Evolutionary conservation across 2,329 filamentous ascomycete species (phyloP), one percentile per base, ranked within the genome.

Genomic region (Aspergillus alliaceus): DNA sequence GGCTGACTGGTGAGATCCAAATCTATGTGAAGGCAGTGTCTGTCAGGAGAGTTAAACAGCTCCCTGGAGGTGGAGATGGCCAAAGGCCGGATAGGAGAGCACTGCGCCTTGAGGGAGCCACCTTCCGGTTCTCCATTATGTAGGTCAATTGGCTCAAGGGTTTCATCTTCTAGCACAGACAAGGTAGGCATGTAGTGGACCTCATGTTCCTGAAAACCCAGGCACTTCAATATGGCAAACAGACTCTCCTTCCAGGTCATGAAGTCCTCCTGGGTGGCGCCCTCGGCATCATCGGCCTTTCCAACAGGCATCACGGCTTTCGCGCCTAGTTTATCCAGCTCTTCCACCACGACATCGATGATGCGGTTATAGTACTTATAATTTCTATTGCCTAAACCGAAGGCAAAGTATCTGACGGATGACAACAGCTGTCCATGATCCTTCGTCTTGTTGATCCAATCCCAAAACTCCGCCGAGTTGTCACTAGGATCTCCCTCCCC

Each of bases 311-410:
- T 90, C 58, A 96, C 88, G 59, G 89, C 83, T 66, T 84, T 82
- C 6, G 90, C 93, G 46, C 93, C 92, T 6, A 92, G 82, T 68
- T 87, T 90, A 68, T 86, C 80, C 52, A 97, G 79, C 51, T 84
- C 85, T 75, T 89, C 88, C 75, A 90, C 85, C 54, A 96, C 87
- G 61, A 91, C 90, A 75, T 92, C 90, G 57, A 96, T 90, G 86
- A 97, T 93, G 49, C 89, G 89, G 80, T 97, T 97, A 82, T 96
- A 97, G 79, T 96, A 92, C 73, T 96, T 92, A 75, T 97, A 97
- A 31, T 93, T 96, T 80, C 96, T 96, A 81, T 97, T 97, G 57
- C 93, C 93, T 37, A 97, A 85, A 63, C 93, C 93, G 67, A 97
- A 96, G 54, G 91, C 86, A 67, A 96, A 90, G 70, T 91, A 97